Base-by-base conservation (phyloP, 2,329 filamentous ascomycete genomes). In the Septoria linicola region DNA sequence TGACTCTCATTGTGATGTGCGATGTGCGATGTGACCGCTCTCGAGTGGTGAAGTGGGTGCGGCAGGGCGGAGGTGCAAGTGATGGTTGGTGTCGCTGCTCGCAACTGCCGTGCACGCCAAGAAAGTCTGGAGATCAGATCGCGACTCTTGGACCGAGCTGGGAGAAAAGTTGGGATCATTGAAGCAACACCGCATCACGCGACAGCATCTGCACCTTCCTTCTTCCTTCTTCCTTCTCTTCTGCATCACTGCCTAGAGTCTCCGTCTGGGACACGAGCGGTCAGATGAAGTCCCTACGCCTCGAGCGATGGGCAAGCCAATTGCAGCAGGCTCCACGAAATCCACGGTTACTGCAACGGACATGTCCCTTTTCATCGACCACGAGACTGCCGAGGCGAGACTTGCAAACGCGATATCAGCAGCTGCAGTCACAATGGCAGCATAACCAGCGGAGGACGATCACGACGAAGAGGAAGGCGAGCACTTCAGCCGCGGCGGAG, bases 251-350 rank as follows among this genome's bases (percentile, higher is more conserved):
- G 6, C 30, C 13, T 32, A 11, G 30, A 32, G 16, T 10, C 5
- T 2, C 5, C 6, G 34, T 14, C 10, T 7, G 31, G 16, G 7
- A 39, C 2, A 19, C 13, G 13, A 19, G 3, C 19, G 21, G 35
- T 52, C 53, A 69, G 67, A 70, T 70, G 68, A 67, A 67, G 63
- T 62, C 65, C 47, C 73, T 84, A 77, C 75, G 79, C 63, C 66
- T 82, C 65, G 76, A 79, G 62, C 75, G 77, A 74, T 80, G 80
- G 75, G 78, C 80, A 66, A 74, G 76, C 67, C 82, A 81, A 74
- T 73, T 80, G 73, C 77, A 83, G 67, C 74, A 41, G 11, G 43
- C 72, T 37, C 70, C 74, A 49, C 68, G 70, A 67, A 73, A 74
- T 69, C 70, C 76, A 65, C 75, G 71, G 58, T 67, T 72, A 66